Percentiles rank a stretch among this genome's conserved stretches.
Conservation (phyloP, 139 green algal species). For the Chlamydomonas eustigma region DNA sequence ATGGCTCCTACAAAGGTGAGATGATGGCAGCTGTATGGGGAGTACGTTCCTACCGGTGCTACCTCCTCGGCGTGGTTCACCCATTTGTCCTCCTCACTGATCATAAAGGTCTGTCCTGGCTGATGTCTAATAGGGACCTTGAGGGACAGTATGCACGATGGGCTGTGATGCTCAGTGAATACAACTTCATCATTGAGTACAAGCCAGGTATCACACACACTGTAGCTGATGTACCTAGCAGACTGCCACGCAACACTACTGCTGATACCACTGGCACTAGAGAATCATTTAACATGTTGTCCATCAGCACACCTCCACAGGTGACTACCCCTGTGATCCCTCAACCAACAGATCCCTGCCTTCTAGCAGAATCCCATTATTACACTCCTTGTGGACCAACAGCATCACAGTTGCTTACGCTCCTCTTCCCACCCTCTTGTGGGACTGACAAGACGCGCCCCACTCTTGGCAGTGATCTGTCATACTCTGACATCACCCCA, state of each 20-base stretch:
- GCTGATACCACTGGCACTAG: not conserved
- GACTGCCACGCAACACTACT: not conserved
- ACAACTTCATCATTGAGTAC: conserved; percentile 1
- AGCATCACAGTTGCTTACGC: too few relatives aligned
- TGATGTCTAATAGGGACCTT: conserved; percentile 9
- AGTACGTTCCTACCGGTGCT: conserved; percentile 16
- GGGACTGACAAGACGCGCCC: too few relatives aligned
- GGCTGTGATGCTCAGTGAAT: not conserved
- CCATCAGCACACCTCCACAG: too few relatives aligned
- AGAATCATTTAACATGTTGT: too few relatives aligned
- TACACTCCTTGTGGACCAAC: too few relatives aligned
- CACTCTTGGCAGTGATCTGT: too few relatives aligned
- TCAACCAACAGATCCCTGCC: too few relatives aligned
- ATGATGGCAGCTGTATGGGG: conserved; percentile 30
- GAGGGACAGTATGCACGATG: conserved; percentile 11
- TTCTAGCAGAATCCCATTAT: too few relatives aligned
- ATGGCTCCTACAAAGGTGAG: conserved; percentile 28
- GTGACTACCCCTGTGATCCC: too few relatives aligned
- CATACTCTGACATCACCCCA: too few relatives aligned
- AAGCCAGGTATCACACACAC: not conserved
- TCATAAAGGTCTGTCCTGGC: conserved; percentile 6
- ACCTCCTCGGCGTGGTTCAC: conserved; percentile 19
- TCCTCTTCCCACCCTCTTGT: too few relatives aligned
- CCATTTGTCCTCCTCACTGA: conserved; percentile 8
- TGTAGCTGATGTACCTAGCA: not conserved